Percentiles rank a stretch among this genome's conserved stretches.
Evolutionary conservation across 139 green algal species (phyloP).

Genomic region (Tetradesmus obliquus): DNA sequence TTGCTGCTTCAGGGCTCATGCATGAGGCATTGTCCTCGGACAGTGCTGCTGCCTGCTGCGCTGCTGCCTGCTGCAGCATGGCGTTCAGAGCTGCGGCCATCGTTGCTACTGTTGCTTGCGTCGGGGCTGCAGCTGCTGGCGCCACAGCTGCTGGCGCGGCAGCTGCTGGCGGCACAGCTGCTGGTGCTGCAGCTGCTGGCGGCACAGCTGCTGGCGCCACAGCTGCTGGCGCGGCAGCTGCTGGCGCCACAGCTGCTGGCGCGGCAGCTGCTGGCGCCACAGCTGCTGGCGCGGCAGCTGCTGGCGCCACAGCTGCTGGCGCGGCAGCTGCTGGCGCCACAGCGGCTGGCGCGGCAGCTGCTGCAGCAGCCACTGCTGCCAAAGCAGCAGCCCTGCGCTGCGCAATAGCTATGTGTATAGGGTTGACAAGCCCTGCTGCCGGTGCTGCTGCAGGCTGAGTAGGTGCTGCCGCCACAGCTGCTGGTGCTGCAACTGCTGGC

Average conservation of each 20-base stretch:
- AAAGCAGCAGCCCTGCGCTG: not conserved
- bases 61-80: no score
- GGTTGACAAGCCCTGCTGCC: not conserved
- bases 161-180: constrained; percentile 6
- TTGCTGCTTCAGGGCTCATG: no score
- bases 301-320: not conserved
- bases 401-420: no score
- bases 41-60: no score
- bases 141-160: not conserved
- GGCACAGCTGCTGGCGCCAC: not conserved
- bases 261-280: not conserved
- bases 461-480: not conserved
- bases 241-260: not conserved
- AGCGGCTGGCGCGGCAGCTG: not conserved
- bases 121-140: not conserved
- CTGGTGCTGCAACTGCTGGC: not conserved
- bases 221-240: not conserved
- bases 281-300: not conserved
- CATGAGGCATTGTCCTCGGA: no score
- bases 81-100: no score
- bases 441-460: not conserved
- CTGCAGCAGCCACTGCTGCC: not conserved
- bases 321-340: not conserved
- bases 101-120: not conserved
- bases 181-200: no score